These are phyloP conservation scores for Penicillium robsamsonii DNA, from an alignment of 495 filamentous ascomycete species.

Conservation along the genomic window DNA sequence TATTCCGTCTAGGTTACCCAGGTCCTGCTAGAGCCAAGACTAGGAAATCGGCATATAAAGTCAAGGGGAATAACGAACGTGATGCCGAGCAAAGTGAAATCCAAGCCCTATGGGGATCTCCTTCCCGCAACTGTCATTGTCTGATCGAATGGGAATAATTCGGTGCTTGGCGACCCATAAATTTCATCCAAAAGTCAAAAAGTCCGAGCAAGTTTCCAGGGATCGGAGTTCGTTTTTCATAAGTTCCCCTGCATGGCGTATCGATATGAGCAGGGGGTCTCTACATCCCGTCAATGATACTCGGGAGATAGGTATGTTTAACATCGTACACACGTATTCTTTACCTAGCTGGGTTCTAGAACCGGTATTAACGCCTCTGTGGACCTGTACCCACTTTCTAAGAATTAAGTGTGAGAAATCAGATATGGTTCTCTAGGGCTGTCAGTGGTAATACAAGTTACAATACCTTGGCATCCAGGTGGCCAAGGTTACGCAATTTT, in stretches of 20 bases:
- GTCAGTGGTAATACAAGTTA: not conserved
- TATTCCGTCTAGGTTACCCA: no score
- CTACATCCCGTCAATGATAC: not conserved
- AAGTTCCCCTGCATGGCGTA: not conserved
- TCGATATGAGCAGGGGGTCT: not conserved
- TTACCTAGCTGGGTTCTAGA: not conserved
- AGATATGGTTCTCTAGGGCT: not conserved
- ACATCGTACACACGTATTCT: not conserved
- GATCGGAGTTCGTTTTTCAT: no score
- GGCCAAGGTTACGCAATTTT: conserved; percentile 12
- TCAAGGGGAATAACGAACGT: not conserved
- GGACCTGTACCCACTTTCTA: not conserved
- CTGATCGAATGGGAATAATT: not conserved
- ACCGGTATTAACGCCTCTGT: not conserved
- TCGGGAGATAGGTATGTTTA: conserved; percentile 1
- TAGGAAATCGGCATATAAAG: no score
- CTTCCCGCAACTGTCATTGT: not conserved
- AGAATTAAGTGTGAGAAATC: not conserved
- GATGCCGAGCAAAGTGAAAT: not conserved
- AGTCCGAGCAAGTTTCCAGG: not conserved
- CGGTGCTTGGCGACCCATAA: not conserved
- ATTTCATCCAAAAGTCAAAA: not conserved
- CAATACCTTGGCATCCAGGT: not conserved
- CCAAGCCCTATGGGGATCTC: conserved; percentile 3
- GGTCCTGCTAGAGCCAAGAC: no score